These are phyloP conservation scores for Heterobasidion occidentale DNA, from an alignment of 1,284 basidiomycete species.

Conservation along the genomic window DNA sequence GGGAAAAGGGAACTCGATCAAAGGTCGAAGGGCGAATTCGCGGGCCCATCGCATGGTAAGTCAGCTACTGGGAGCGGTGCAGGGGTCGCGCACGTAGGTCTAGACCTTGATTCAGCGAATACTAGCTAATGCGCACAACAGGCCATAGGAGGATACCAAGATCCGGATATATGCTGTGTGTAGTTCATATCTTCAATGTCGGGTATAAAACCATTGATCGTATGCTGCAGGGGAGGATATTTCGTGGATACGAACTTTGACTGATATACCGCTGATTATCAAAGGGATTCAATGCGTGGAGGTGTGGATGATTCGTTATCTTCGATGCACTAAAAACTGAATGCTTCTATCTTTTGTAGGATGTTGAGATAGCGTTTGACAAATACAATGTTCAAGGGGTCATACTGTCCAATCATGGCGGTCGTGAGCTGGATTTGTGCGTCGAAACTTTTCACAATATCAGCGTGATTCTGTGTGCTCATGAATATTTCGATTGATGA, in stretches of 20 bases:
- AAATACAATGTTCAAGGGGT: conserved; percentile 51
- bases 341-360: conserved; percentile 19
- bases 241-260: conserved; percentile 33
- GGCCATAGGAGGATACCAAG: conserved; percentile 38
- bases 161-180: conserved; percentile 52
- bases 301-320: conserved; percentile 8
- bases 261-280: conserved; percentile 41
- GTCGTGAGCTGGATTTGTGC: conserved; percentile 52
- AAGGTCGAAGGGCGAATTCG: conserved; percentile 16
- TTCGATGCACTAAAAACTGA: background rate
- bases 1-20: conserved; percentile 46
- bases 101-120: background rate
- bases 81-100: conserved; percentile 36
- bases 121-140: conserved; percentile 4
- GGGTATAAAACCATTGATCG: background rate
- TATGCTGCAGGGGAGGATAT: conserved; percentile 20
- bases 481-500: background rate
- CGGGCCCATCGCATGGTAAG: conserved; percentile 44
- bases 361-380: conserved; percentile 61
- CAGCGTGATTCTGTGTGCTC: background rate
- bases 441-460: background rate
- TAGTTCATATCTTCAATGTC: no score
- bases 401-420: conserved; percentile 61
- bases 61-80: conserved; percentile 23
- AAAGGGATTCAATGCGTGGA: conserved; percentile 40